Evolutionary conservation across 1,139 yeast species (phyloP), one percentile per base, ranked within the genome.

Genomic region (Suhomyces wounanorum): DNA sequence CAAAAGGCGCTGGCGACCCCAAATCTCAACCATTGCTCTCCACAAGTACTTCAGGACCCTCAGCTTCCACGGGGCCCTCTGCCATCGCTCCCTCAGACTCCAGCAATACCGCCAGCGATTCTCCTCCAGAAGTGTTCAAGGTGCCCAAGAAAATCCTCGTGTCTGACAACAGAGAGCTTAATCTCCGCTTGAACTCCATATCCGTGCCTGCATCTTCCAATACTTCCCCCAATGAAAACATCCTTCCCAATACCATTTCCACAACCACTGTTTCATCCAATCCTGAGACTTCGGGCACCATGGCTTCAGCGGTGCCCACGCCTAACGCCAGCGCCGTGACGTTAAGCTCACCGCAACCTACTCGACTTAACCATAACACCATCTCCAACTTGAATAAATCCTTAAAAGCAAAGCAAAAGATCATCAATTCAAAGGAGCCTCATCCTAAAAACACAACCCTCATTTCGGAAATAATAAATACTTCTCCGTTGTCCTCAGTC

Each of bases 351-450:
- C 48, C 48, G 4, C 49, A 44, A 13, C 50, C 52, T 10, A 42
- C 57, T 3, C 47, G 55, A 17, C 47, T 70, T 33, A 72, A 70
- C 56, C 70, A 70, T 47, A 62, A 56, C 31, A 65, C 69, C 36
- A 69, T 74, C 40, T 61, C 74, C 35, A 72, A 68, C 58, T 60
- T 74, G 40, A 74, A 74, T 55, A 73, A 73, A 55, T 69, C 78
- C 3, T 59, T 74, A 40, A 73, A 71, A 55, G 78, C 77, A 10
- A 74, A 74, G 51, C 79, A 74, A 54, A 70, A 71, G 52, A 67
- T 74, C 46, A 72, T 73, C 48, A 69, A 62, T 52, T 59, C 73
- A 8, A 69, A 69, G 49, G 77, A 72, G 45, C 72, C 77, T 0
- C 72, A 67, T 44, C 73, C 75, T 8, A 72, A 72, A 53, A 72